Conservation (phyloP, 176 grass and related monocot genomes). For the Zoysia japonica region DNA sequence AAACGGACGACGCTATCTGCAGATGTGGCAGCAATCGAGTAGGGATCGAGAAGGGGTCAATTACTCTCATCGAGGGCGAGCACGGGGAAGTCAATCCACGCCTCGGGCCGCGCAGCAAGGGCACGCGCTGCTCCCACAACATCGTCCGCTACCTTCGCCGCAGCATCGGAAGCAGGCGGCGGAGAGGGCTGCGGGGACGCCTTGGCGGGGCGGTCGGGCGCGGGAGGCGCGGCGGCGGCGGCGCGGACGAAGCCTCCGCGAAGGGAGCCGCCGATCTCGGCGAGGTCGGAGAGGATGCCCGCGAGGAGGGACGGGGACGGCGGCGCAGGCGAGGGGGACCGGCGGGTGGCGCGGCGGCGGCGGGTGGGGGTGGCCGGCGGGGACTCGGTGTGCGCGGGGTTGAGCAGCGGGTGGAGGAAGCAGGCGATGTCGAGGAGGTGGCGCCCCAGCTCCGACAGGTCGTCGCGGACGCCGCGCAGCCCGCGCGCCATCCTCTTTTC, state of each 20-base stretch:
- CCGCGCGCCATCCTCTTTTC: conserved; percentile 66
- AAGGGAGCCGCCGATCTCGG: conserved; percentile 78
- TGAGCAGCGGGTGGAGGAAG: conserved; percentile 81
- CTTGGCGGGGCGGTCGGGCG: neutral
- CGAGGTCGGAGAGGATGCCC: conserved; percentile 85
- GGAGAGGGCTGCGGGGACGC: conserved; percentile 6
- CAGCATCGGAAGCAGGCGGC: conserved; percentile 16
- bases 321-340: conserved; percentile 45
- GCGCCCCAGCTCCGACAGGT: conserved; percentile 89
- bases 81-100: conserved; percentile 77
- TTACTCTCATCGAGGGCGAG: conserved; percentile 60
- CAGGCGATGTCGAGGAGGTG: conserved; percentile 94
- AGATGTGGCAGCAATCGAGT: neutral
- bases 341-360: conserved; percentile 26
- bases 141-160: conserved; percentile 26
- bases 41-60: neutral
- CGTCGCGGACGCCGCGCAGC: conserved; percentile 89
- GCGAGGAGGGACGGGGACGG: conserved; percentile 50
- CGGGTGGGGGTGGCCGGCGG: conserved; percentile 61
- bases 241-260: conserved; percentile 61
- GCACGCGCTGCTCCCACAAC: conserved; percentile 46
- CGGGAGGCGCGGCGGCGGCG: neutral
- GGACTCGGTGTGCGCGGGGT: conserved; percentile 67
- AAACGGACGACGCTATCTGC: neutral
- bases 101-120: conserved; percentile 57